Percentiles rank a stretch among this genome's conserved stretches.
Conservation (phyloP, 345 rosid genomes). For the Hirschfeldia incana region DNA sequence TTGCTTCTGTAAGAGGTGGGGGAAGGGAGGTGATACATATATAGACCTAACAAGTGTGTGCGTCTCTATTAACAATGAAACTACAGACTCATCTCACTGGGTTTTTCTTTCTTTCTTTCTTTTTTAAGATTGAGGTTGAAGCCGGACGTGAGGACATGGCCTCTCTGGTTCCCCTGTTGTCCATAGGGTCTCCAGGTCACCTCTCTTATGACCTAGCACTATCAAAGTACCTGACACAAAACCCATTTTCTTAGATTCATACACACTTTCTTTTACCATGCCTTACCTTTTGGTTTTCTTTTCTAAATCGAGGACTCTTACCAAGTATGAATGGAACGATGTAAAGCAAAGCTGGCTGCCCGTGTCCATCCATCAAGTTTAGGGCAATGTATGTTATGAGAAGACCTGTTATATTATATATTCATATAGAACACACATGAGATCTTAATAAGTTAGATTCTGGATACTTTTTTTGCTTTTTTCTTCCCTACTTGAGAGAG, state of each 20-base stretch:
- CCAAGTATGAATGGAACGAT: slow-evolving; percentile 96
- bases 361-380: slow-evolving; percentile 98
- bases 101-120: too few species aligned
- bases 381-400: slow-evolving; percentile 87
- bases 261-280: not conserved
- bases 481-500: not conserved
- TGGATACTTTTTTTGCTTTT: not conserved
- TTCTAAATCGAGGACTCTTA: slow-evolving; percentile 35
- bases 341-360: slow-evolving; percentile 96
- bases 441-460: slow-evolving; percentile 10
- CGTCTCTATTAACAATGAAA: slow-evolving; percentile 37
- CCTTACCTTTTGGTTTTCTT: not conserved
- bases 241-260: not conserved
- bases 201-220: slow-evolving; percentile 75
- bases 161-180: slow-evolving; percentile 77
- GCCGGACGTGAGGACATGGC: slow-evolving; percentile 66
- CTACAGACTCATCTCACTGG: slow-evolving; percentile 7
- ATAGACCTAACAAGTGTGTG: slow-evolving; percentile 29
- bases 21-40: not conserved
- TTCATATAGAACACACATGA: not conserved
- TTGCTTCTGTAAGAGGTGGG: slow-evolving; percentile 15
- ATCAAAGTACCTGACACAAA: slow-evolving; percentile 62
- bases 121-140: slow-evolving; percentile 45
- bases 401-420: slow-evolving; percentile 53
- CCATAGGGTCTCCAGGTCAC: slow-evolving; percentile 82